phyloP scores from a whole-genome alignment of 192 early-diverging fungal genomes.

The Coemansia javaensis region DNA sequence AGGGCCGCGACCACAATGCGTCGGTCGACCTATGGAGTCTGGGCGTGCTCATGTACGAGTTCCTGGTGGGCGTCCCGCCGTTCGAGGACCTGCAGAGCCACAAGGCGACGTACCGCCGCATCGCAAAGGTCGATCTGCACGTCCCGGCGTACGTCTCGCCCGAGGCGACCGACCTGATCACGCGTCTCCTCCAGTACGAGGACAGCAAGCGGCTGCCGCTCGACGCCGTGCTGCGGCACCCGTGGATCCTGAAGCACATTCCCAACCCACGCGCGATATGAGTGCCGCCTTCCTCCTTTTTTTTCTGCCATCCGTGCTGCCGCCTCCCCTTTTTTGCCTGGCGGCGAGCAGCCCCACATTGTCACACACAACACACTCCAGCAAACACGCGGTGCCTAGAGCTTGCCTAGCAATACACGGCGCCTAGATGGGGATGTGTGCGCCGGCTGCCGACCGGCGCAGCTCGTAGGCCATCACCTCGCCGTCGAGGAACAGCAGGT shows the following conservation, averaged over 20 bases:
- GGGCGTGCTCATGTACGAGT: constrained; percentile 90
- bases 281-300: too few species aligned
- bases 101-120: constrained; percentile 73
- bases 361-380: too few species aligned
- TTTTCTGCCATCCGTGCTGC: too few species aligned
- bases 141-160: constrained; percentile 73
- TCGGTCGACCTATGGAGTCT: constrained; percentile 90
- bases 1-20: constrained; percentile 71
- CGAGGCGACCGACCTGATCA: constrained; percentile 83
- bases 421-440: too few species aligned
- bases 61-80: constrained; percentile 86
- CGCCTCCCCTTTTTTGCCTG: neutral
- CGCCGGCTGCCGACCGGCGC: neutral
- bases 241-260: constrained; percentile 57
- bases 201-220: constrained; percentile 68
- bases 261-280: too few species aligned
- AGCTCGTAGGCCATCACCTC: constrained; percentile 26
- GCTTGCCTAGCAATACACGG: too few species aligned
- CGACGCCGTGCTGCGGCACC: constrained; percentile 72
- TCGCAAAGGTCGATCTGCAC: constrained; percentile 76
- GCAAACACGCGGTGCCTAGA: too few species aligned
- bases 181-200: constrained; percentile 65
- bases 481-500: constrained; percentile 23
- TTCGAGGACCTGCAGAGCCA: constrained; percentile 72
- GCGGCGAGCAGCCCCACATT: too few species aligned